Base-by-base conservation (phyloP, 345 rosid genomes). In the Corchorus capsularis region DNA sequence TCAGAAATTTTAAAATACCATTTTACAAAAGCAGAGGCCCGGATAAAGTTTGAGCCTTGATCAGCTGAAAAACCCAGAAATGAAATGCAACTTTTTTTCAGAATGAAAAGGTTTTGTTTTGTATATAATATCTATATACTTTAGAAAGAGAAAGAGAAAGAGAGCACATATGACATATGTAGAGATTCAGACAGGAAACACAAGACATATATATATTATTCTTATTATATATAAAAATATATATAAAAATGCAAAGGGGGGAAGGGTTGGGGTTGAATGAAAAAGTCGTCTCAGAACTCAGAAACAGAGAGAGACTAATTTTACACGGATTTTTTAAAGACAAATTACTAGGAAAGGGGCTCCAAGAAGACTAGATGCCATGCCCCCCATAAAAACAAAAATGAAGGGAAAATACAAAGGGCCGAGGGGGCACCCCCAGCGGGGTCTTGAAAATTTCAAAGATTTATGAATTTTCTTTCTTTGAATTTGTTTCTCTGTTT, bases 41-140 rank as follows among this genome's bases (percentile, higher is more conserved):
- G 71, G 76, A 62, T 49, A 32, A 74, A 79, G 63, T 59, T 53
- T 77, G 73, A 52, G 70, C 59, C 64, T 60, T 20, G 4, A 76
- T 20, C 32, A 75, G 72, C 78, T 61, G 69, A 53, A 70, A 78
- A 57, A 47, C 59, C 70, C 76, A 62, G 84, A 54, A 45, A 78
- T 71, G 45, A 54, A 73, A 57, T 46, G 8, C 45, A 73, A 63
- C n/a, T 14, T 22, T 60, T 59, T 64, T 4, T n/a, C 27, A 4
- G 8, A 65, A 54, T 19, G 2, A 55, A 32, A 56, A 59, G 59
- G 16, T 63, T 63, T 63, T n/a, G n/a, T 39, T 63, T 63, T n/a
- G n/a, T 39, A 39, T 4, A 27, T 27, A 27, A 27, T 27, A 27
- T 27, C 27, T 27, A 27, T 27, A 27, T 27, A 8, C 12, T 49